Evolutionary conservation across 208 protist species (phyloP), one percentile per base, ranked within the genome.

Genomic region (Leishmania aethiopica): DNA sequence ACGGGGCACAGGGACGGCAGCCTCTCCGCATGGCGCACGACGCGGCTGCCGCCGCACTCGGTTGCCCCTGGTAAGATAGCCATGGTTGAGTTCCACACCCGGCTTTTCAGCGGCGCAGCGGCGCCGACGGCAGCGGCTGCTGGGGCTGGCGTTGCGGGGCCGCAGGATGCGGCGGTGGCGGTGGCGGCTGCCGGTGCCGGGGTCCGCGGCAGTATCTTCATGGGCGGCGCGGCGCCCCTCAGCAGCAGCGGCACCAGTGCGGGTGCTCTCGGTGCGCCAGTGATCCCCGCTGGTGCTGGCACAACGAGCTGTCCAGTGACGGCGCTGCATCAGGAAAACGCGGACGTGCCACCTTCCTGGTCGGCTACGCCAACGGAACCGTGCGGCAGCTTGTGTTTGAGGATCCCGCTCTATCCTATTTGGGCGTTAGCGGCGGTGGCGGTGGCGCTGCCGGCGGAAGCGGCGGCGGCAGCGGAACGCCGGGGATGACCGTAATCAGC

Each of bases 1-100:
- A 94, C 92, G 0, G 95, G 95, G 3, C 95, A 98, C 84, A 57
- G 84, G 75, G 95, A 98, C 64, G 93, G 95, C 71, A 95, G 88
- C 73, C 53, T 98, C 32, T 86, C 85, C 6, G 85, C 96, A 42
- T 98, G 95, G 93, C 92, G 93, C 51, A 88, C 86, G 19, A 91
- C 89, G 19, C 92, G 92, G 2, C 84, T 95, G 13, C 93, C 95
- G 60, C 95, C 95, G 7, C 89, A 91, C 70, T 88, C 88, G 25
- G 86, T 96, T 0, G 49, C 79, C 42, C 91, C 90, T 32, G 93
- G 92, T 22, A 78, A 79, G 35, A 93, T 96, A 37, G 91, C 89
- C 11, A 51, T 90, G 62, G 89, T 97, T 67, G 85, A 95, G 79
- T 91, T 89, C 78, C 93, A 96, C 77, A 82, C 87, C 0, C 66